Evolutionary conservation across 108 stramenopile genomes (phyloP).

Genomic region (Cyclotella choctawhatcheeana): DNA sequence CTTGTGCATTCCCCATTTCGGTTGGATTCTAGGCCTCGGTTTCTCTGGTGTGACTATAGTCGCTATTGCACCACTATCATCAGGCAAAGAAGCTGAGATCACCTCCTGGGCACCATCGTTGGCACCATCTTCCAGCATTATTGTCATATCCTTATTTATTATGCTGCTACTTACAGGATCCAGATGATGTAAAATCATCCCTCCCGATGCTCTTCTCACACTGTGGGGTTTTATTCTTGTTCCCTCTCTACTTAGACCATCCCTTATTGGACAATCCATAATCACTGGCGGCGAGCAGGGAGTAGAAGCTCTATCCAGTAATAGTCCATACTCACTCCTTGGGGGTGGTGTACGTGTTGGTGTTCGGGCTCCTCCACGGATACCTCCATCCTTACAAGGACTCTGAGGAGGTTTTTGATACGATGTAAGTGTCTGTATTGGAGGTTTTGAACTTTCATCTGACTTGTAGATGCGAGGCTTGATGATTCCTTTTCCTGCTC

Average conservation of each 20-base stretch:
- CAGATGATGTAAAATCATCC: constrained; percentile 1
- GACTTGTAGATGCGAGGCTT: constrained; percentile 31
- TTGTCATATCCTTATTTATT: neutral
- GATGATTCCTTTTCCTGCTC: constrained; percentile 12
- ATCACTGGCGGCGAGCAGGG: constrained; percentile 46
- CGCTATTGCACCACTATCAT: neutral
- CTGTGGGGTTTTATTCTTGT: constrained; percentile 1
- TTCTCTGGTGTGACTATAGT: neutral
- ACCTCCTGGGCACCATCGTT: constrained; percentile 33
- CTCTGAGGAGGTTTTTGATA: constrained; percentile 36
- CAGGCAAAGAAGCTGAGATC: neutral
- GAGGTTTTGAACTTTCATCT: constrained; percentile 3
- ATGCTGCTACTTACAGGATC: neutral
- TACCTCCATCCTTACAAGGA: constrained; percentile 13
- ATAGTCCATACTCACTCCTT: neutral
- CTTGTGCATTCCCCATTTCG: neutral
- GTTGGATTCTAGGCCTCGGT: constrained; percentile 1
- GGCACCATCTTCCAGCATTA: constrained; percentile 7
- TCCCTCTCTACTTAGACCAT: constrained; percentile 11
- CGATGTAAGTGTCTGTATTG: neutral
- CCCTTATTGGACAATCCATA: constrained; percentile 28
- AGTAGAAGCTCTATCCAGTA: constrained; percentile 33
- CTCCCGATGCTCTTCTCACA: neutral
- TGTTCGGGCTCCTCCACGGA: neutral
- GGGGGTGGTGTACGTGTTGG: constrained; percentile 32